Base-by-base conservation (phyloP, 495 filamentous ascomycete genomes). In the Hypoxylon crocopeplum region DNA sequence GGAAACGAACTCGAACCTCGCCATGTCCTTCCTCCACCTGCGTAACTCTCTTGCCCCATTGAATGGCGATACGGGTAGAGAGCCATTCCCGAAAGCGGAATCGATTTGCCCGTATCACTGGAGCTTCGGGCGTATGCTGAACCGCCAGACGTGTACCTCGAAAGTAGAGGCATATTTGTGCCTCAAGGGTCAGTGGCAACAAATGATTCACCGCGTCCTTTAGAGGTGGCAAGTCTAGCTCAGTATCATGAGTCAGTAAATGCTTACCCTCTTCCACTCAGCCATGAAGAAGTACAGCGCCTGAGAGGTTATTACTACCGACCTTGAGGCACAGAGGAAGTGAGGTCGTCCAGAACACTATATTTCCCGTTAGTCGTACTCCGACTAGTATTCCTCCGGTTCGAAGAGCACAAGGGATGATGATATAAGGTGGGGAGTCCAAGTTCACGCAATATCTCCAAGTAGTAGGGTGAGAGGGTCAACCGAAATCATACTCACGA, bases 1-100 rank as follows among this genome's bases (percentile, higher is more conserved):
- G 84, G 79, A 92, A 92, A 69, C 84, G 85, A 33, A 82, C 83
- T 34, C 79, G 83, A 25, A 89, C 73, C 65, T 83, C 80, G 39
- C 74, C 82, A 19, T 44, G 73, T 10, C 42, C 56, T 30, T 72
- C 62, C 48, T 71, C 69, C 7, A 75, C 54, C 15, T 34, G 21
- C 6, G 42, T 19, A 8, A 66, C 59, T 37, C 38, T 27, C 46
- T 73, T 79, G 8, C 66, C 68, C 64, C 68, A 77, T 11, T 67
- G 63, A 7, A 79, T 70, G 3, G 71, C 57, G 1, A 77, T 33
- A 13, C 56, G 20, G 8, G 62, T 64, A 15, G 57, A 54, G 7
- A 79, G 66, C 50, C 70, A 67, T 38, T 69, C 30, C 0, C 75
- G 65, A 16, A 79, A 62, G 1, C 49, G 65, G 4, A 48, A 48